A percentile compares a stretch with the other conserved stretches of the same genome.
Conservation (phyloP, 2,329 filamentous ascomycete genomes). For the Sporothrix brunneoviolacea region DNA sequence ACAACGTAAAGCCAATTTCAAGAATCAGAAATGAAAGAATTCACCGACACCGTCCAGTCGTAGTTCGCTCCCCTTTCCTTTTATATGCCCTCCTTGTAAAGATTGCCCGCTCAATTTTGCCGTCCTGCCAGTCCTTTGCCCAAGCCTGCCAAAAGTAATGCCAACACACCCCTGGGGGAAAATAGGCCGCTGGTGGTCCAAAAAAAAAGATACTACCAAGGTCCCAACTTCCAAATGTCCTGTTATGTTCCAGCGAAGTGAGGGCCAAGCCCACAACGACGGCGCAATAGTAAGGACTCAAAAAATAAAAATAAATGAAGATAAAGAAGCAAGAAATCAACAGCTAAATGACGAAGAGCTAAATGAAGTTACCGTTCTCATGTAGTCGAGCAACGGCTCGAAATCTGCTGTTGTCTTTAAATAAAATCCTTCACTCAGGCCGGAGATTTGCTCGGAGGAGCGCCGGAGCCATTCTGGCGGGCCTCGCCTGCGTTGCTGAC, state of each 20-base stretch:
- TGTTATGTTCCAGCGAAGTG: conserved; percentile 7
- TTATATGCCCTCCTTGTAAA: conserved; percentile 15
- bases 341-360: conserved; percentile 3
- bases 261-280: too few species aligned
- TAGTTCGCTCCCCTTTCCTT: conserved; percentile 17
- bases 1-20: conserved; percentile 15
- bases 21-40: conserved; percentile 12
- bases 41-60: conserved; percentile 20
- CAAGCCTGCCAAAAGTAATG: conserved; percentile 16
- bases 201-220: background rate
- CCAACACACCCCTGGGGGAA: conserved; percentile 9
- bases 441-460: conserved; percentile 53
- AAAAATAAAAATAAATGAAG: conserved; percentile 11
- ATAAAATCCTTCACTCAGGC: conserved; percentile 29
- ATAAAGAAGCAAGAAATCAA: conserved; percentile 3
- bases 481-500: conserved; percentile 57
- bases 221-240: conserved; percentile 9
- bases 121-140: conserved; percentile 18
- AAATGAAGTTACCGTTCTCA: background rate
- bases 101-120: conserved; percentile 19
- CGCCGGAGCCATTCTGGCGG: conserved; percentile 55
- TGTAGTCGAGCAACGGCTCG: too few species aligned
- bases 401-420: too few species aligned
- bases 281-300: background rate
- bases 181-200: conserved; percentile 2